phyloP scores from a whole-genome alignment of 1,284 basidiomycete genomes.

The Thelephora terrestris region DNA sequence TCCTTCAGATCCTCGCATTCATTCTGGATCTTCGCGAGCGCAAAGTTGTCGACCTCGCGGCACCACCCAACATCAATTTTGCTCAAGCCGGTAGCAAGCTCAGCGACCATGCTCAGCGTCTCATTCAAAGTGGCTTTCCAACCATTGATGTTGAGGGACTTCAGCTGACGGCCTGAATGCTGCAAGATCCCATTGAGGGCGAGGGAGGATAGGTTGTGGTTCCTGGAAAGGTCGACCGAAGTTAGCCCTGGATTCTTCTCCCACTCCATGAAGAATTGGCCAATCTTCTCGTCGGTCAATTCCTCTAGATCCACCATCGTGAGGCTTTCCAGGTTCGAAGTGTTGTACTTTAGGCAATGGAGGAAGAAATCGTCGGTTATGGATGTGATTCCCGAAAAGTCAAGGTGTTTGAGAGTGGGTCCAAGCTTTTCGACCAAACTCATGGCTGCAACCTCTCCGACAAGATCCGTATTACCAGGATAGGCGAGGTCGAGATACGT shows the following conservation, averaged over 20 bases:
- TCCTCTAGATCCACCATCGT: conserved; percentile 47
- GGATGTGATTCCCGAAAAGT: conserved; percentile 53
- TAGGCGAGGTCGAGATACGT: conserved; percentile 40
- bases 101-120: conserved; percentile 44
- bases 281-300: conserved; percentile 62
- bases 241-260: conserved; percentile 36
- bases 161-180: conserved; percentile 61
- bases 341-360: conserved; percentile 50
- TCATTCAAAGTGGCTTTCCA: conserved; percentile 57
- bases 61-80: conserved; percentile 85
- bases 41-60: conserved; percentile 74
- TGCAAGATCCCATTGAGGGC: conserved; percentile 57
- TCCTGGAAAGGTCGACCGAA: conserved; percentile 52
- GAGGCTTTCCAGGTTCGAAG: conserved; percentile 44
- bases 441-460: conserved; percentile 39
- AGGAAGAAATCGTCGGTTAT: conserved; percentile 50
- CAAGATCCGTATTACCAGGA: conserved; percentile 23
- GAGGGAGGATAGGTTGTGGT: conserved; percentile 42
- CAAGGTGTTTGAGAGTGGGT: conserved; percentile 36
- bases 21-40: conserved; percentile 64
- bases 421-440: conserved; percentile 36
- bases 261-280: conserved; percentile 50
- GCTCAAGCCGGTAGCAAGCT: conserved; percentile 37
- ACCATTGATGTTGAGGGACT: conserved; percentile 65
- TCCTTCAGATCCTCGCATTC: conserved; percentile 41